These are phyloP conservation scores for Lactuca saligna DNA, from an alignment of 129 eudicot species.

Conservation along the genomic window DNA sequence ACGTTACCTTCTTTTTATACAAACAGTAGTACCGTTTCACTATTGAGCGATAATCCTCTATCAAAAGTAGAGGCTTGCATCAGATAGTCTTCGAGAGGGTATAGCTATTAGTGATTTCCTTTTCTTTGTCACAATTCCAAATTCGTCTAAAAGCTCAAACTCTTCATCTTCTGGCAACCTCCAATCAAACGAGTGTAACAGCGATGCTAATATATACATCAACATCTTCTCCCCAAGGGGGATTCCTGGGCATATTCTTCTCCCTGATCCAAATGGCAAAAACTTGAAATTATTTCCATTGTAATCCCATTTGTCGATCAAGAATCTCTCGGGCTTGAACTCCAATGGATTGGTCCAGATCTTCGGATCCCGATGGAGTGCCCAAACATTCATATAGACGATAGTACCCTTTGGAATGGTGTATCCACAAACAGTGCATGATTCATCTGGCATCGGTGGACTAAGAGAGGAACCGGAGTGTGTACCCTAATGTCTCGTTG, in stretches of 20 bases:
- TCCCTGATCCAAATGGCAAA: constrained; percentile 40
- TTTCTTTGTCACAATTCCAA: constrained; percentile 29
- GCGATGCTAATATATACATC: constrained; percentile 28
- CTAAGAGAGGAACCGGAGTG: constrained; percentile 37
- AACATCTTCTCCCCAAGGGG: constrained; percentile 23
- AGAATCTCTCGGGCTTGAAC: constrained; percentile 41
- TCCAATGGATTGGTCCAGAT: constrained; percentile 38
- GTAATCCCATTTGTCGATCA: constrained; percentile 23
- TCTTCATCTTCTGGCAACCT: constrained; percentile 28
- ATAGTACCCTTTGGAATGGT: constrained; percentile 42
- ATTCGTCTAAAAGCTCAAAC: constrained; percentile 20
- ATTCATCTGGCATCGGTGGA: constrained; percentile 30
- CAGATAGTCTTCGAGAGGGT: constrained; percentile 24
- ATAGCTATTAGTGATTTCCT: constrained; percentile 16
- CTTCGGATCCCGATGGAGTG: constrained; percentile 37
- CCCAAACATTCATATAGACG: constrained; percentile 33
- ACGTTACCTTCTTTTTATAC: no score
- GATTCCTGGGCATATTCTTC: constrained; percentile 41
- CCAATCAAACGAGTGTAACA: constrained; percentile 41
- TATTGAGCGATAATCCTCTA: no score
- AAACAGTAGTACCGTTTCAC: no score
- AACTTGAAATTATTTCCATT: constrained; percentile 29
- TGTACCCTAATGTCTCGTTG: constrained; percentile 44
- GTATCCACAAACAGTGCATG: constrained; percentile 35
- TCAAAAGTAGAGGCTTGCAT: constrained; percentile 11